phyloP scores from a whole-genome alignment of 345 rosid species.

The Arabis alpina region DNA sequence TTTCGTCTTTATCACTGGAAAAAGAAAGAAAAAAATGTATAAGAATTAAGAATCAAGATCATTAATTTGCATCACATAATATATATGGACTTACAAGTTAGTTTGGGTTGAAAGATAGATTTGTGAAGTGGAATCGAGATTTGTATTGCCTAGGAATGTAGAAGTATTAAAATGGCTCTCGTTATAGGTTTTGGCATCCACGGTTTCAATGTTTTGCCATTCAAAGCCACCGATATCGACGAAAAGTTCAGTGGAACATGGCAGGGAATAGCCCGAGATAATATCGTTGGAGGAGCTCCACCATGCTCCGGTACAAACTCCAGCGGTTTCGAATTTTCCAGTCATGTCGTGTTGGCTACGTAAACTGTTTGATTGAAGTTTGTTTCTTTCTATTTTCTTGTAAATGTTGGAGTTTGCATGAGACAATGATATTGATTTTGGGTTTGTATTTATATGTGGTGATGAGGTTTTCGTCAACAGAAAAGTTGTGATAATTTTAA shows the following conservation, averaged over 20 bases:
- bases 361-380: slow-evolving; percentile 4
- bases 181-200: slow-evolving; percentile 43
- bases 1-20: slow-evolving; percentile 26
- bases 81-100: slow-evolving; percentile 50
- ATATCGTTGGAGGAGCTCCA: slow-evolving; percentile 56
- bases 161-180: slow-evolving; percentile 26
- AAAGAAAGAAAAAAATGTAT: background rate
- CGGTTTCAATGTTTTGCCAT: slow-evolving; percentile 41
- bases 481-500: slow-evolving; percentile 3
- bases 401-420: slow-evolving; percentile 32
- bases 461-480: slow-evolving; percentile 21
- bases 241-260: slow-evolving; percentile 40
- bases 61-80: slow-evolving; percentile 4
- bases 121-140: slow-evolving; percentile 53
- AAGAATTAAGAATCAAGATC: slow-evolving; percentile 20
- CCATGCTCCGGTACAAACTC: slow-evolving; percentile 66
- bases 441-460: slow-evolving; percentile 22
- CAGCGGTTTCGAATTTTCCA: slow-evolving; percentile 51
- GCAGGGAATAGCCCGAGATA: slow-evolving; percentile 50
- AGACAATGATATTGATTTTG: background rate
- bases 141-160: slow-evolving; percentile 3
- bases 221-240: slow-evolving; percentile 43
- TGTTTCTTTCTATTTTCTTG: background rate
- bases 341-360: slow-evolving; percentile 33
- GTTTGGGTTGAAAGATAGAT: slow-evolving; percentile 54